Percentiles rank a stretch among this genome's conserved stretches.
These are phyloP conservation scores for Conticribra weissflogii DNA, from an alignment of 108 stramenopile genomes.

Conservation along the genomic window DNA sequence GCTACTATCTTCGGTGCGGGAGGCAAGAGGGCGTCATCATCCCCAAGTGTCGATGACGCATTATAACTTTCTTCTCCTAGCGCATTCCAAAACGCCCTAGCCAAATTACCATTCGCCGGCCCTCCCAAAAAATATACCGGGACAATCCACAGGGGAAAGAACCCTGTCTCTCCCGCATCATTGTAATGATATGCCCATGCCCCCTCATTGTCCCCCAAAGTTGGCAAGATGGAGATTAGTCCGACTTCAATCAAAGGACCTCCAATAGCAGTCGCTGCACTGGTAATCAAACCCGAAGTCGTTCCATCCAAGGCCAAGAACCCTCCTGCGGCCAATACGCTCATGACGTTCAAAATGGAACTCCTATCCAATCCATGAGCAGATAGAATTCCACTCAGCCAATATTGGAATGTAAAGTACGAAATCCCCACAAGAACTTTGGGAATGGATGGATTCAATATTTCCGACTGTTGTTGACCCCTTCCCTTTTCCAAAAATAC, in stretches of 20 bases:
- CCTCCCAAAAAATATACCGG: conserved; percentile 90
- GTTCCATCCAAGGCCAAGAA: conserved; percentile 73
- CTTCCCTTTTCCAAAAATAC: conserved; percentile 9
- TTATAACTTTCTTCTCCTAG: conserved; percentile 20
- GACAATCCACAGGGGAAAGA: conserved; percentile 85
- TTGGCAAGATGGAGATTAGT: conserved; percentile 50
- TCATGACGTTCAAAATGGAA: conserved; percentile 72
- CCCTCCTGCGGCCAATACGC: conserved; percentile 62
- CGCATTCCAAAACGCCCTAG: conserved; percentile 74
- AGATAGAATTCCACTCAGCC: conserved; percentile 74
- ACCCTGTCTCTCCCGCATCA: conserved; percentile 80
- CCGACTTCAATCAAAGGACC: conserved; percentile 85
- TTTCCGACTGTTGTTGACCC: conserved; percentile 12
- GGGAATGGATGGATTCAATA: conserved; percentile 33
- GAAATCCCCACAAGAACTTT: conserved; percentile 77
- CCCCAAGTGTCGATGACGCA: not conserved
- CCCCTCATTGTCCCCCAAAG: not conserved
- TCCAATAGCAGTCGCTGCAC: conserved; percentile 77
- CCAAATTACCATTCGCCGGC: conserved; percentile 87
- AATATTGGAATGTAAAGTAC: conserved; percentile 88
- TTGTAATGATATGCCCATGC: conserved; percentile 78
- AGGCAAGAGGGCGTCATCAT: not conserved
- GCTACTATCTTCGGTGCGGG: not conserved
- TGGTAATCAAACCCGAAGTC: conserved; percentile 62
- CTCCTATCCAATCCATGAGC: conserved; percentile 53